A percentile compares a stretch with the other conserved stretches of the same genome.
phyloP scores from a whole-genome alignment of 2,329 filamentous ascomycete genomes.

The Exophiala viscosa region DNA sequence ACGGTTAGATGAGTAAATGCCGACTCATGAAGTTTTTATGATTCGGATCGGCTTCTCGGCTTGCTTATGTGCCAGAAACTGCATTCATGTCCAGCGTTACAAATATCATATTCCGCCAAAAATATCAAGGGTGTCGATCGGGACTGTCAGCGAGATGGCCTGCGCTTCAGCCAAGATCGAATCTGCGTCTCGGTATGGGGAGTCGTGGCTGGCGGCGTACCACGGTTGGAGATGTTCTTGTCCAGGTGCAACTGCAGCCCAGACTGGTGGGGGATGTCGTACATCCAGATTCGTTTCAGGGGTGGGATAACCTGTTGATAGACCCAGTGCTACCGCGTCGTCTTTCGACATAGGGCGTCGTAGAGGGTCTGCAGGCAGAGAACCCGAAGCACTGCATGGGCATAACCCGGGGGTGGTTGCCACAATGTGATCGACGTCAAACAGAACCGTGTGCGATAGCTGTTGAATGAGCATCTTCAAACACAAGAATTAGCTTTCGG shows the following conservation, averaged over 20 bases:
- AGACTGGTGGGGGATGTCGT: constrained; percentile 7
- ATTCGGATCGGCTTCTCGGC: too few species aligned
- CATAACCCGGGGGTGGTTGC: constrained; percentile 14
- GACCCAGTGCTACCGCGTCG: not conserved
- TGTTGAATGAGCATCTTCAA: constrained; percentile 21
- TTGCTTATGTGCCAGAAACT: too few species aligned
- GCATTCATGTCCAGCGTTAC: too few species aligned
- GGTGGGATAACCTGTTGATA: constrained; percentile 8
- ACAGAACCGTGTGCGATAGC: constrained; percentile 25
- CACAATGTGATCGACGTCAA: constrained; percentile 25
- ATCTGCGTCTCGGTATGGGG: constrained; percentile 12
- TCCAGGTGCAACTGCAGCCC: constrained; percentile 3
- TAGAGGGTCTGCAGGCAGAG: constrained; percentile 4
- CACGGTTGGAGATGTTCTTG: not conserved
- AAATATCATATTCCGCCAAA: not conserved
- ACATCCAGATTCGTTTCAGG: constrained; percentile 10
- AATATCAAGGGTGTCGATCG: constrained; percentile 10
- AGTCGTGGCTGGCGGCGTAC: constrained; percentile 3
- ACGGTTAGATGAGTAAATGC: not conserved
- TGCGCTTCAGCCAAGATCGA: constrained; percentile 16
- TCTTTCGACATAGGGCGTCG: constrained; percentile 6
- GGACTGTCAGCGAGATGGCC: constrained; percentile 11
- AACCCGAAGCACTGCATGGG: constrained; percentile 3
- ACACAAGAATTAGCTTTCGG: not conserved
- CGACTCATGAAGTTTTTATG: too few species aligned